Evolutionary conservation across 345 rosid genomes (phyloP), one percentile per base, ranked within the genome.

Genomic region (Bruguiera sexangula): DNA sequence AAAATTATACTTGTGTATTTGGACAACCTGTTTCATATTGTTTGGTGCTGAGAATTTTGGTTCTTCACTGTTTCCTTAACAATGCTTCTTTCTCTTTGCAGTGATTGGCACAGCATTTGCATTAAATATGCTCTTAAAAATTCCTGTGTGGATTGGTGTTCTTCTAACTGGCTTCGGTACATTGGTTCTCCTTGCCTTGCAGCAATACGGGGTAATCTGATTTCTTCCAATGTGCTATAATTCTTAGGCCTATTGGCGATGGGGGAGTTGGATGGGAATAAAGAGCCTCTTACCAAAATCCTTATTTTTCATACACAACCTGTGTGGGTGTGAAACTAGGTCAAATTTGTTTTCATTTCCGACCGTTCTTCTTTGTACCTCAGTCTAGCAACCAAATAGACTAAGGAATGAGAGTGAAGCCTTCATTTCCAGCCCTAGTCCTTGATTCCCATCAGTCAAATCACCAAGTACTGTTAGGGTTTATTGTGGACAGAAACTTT

Each of bases 71-170:
- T 46, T 2, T 30, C 6, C 9, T 36, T 16, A 31, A 36, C 56
- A 34, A 29, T 30, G 31, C 39, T 65, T 67, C 51, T 43, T 82
- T 70, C 65, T 46, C 20, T 75, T 68, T 75, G 57, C 86, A 94
- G 98, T 94, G 52, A 94, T 89, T 73, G 97, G 98, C 54, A 94
- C 98, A 24, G 97, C 98, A 54, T 94, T 89, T 83, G 95, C 98
- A 22, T 79, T 94, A 78, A 94, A 94, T 83, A 91, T 91, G 96
- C 95, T 94, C 74, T 94, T 94, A 81, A 86, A 71, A 31, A 84
- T 88, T 76, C 95, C 96, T 5, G 77, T 94, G 37, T 94, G 98
- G 98, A 76, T 85, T 69, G 97, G 98, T 62, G 98, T 91, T 64
- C 95, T 94, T 72, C 84, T 88, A 75, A 94, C 97, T 20, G 95